Base-by-base conservation (phyloP, 495 filamentous ascomycete genomes). In the Sabuloglossum arenarium region DNA sequence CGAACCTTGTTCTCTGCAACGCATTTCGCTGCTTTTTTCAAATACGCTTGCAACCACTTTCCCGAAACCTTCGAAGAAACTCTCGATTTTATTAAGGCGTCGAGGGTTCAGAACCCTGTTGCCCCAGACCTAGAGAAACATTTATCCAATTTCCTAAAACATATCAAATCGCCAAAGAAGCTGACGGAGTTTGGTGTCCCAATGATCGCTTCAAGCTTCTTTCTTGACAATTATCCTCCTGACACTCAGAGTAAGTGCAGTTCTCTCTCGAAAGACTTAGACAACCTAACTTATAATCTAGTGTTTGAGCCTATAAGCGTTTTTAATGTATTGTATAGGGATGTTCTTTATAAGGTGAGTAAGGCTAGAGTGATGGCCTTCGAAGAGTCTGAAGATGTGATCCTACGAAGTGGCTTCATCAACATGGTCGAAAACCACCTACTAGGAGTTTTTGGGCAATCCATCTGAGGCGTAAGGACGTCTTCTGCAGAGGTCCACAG, bases 371-470 rank as follows among this genome's bases (percentile, higher is more conserved):
- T n/a, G n/a, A n/a, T n/a, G n/a, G n/a, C n/a, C n/a, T n/a, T n/a
- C n/a, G n/a, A n/a, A n/a, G n/a, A n/a, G n/a, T n/a, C n/a, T n/a
- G n/a, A n/a, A n/a, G n/a, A n/a, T n/a, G n/a, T n/a, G n/a, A n/a
- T n/a, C n/a, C n/a, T n/a, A n/a, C n/a, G n/a, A n/a, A n/a, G n/a
- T 16, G 31, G 56, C 30, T 58, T 58, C 53, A 49, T 58, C 45
- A 58, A 25, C 29, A 58, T 39, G 34, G 16, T 39, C 16, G 34
- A 8, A 39, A 12, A 16, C 16, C 34, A 39, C 3, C 34, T 53
- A 21, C 54, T 12, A 60, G 52, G 23, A 47, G 63, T 21, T 61
- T 64, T 24, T 37, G 54, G 24, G 43, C 64, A 61, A 23, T 71
- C 61, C 56, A 53, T 69, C 24, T n/a, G 21, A 43, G n/a, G 11